A percentile compares a stretch with the other conserved stretches of the same genome.
Conservation (phyloP, 176 grass and related monocot genomes). For the Ampelocalamus luodianensis region DNA sequence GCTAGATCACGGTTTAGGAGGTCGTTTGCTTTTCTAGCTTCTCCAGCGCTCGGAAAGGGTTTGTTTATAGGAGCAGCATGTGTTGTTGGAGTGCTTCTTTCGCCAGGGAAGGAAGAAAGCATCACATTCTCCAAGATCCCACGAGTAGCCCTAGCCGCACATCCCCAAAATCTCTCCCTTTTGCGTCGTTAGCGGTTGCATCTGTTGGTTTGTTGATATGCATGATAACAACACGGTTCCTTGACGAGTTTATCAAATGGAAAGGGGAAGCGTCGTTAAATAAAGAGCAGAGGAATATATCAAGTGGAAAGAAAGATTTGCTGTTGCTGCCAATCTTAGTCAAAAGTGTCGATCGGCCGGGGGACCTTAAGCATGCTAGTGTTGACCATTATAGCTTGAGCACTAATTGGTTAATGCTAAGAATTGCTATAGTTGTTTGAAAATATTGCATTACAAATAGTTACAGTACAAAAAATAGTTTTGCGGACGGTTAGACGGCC, state of each 20-base stretch:
- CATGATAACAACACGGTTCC: constrained; percentile 34
- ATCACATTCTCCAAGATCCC: constrained; percentile 61
- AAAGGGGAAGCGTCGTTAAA: constrained; percentile 19
- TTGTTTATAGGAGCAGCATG: constrained; percentile 32
- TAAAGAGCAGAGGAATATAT: constrained; percentile 44
- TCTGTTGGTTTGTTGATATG: constrained; percentile 23
- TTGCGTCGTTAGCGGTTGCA: constrained; percentile 42
- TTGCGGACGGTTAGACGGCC: neutral
- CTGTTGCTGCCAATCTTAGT: constrained; percentile 35
- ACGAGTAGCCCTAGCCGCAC: constrained; percentile 38
- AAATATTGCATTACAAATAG: neutral
- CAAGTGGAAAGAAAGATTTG: constrained; percentile 38
- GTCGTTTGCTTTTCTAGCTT: constrained; percentile 34
- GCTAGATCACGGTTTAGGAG: constrained; percentile 47
- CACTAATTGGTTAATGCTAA: neutral
- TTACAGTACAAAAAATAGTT: neutral
- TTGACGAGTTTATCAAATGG: constrained; percentile 14
- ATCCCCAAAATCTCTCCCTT: constrained; percentile 16
- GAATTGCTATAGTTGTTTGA: neutral
- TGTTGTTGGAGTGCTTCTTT: constrained; percentile 8
- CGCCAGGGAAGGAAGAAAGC: constrained; percentile 30
- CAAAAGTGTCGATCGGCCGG: constrained; percentile 37
- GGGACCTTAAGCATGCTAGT: constrained; percentile 20
- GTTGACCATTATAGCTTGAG: constrained; percentile 2
- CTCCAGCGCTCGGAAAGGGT: neutral